Evolutionary conservation across 2,329 filamentous ascomycete species (phyloP), one percentile per base, ranked within the genome.

Genomic region (Epichloe aotearoae): DNA sequence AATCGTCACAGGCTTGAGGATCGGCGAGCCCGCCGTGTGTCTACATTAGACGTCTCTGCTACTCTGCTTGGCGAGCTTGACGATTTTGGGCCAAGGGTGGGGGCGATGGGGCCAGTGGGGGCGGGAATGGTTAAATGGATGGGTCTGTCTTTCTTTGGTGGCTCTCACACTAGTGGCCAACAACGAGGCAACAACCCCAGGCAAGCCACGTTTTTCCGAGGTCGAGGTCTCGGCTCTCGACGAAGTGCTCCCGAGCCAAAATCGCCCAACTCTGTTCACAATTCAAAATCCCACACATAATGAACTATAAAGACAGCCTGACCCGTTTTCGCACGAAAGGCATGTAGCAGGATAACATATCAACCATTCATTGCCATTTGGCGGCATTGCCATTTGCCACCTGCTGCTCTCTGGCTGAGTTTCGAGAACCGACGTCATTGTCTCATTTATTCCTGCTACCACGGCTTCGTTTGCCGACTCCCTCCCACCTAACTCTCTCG

Each of bases 261-360:
- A 12, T 5, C 37, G n/a, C 34, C 20, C 30, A 37, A 7, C 15
- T 44, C 44, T 39, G n/a, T 43, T 50, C 15, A 36, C 39, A 38
- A n/a, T 19, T 44, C 39, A 19, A 45, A 12, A 11, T 41, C 39
- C 36, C 47, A 39, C 15, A 10, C n/a, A n/a, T 23, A 20, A 45
- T 45, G 47, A 20, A 34, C 42, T 52, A 52, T 52, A 52, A 52
- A 52, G 47, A 37, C 42, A 5, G 39, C 17, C 37, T 37, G 43
- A 5, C 42, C 36, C 30, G 11, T 48, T 26, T 33, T 42, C 42
- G 10, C 30, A 26, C 17, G n/a, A 37, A 3, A 17, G 15, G 19
- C 3, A 36, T 41, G 15, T 7, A 14, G n/a, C 36, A 30, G 8
- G 19, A 5, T 7, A 14, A 26, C 36, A 19, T 5, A 33, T 40